Evolutionary conservation across 352 stramenopile species (phyloP).

Genomic region (Phytophthora idaei): DNA sequence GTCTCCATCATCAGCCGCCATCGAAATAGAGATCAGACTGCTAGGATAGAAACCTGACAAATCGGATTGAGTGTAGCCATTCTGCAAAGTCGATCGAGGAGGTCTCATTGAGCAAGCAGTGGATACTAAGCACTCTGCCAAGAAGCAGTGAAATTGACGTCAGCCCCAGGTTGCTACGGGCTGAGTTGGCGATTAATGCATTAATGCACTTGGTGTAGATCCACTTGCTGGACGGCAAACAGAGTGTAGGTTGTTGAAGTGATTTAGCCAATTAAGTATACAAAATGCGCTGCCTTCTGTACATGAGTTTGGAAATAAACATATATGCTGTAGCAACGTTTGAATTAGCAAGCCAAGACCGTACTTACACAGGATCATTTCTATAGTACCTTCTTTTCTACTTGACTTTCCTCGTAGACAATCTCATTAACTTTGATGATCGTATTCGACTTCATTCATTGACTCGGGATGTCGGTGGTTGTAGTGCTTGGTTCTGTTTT

Average conservation of each 20-base stretch:
- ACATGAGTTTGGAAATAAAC: neutral
- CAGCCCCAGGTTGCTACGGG: too few relatives aligned
- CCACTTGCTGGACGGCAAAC: too few relatives aligned
- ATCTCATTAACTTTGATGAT: conserved; percentile 15
- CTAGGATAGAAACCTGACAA: neutral
- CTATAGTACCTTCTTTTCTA: conserved; percentile 24
- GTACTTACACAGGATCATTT: conserved; percentile 24
- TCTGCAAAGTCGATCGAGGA: neutral
- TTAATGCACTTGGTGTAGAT: too few relatives aligned
- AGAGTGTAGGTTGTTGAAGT: conserved; percentile 1
- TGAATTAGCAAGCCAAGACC: neutral
- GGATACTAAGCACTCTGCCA: too few relatives aligned
- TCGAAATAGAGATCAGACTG: neutral
- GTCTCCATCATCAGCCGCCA: conserved; percentile 29
- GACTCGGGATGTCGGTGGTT: conserved; percentile 1
- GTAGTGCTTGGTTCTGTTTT: neutral
- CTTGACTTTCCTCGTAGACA: conserved; percentile 7
- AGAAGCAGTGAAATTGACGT: too few relatives aligned
- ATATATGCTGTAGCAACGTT: conserved; percentile 1
- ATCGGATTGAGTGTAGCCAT: too few relatives aligned
- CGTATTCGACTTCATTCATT: conserved; percentile 13
- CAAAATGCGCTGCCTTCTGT: neutral
- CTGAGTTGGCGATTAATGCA: too few relatives aligned
- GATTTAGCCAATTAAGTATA: neutral
- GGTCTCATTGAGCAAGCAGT: too few relatives aligned